A percentile compares a stretch with the other conserved stretches of the same genome.
Conservation (phyloP, 345 rosid species). For the Arabis hirsuta region DNA sequence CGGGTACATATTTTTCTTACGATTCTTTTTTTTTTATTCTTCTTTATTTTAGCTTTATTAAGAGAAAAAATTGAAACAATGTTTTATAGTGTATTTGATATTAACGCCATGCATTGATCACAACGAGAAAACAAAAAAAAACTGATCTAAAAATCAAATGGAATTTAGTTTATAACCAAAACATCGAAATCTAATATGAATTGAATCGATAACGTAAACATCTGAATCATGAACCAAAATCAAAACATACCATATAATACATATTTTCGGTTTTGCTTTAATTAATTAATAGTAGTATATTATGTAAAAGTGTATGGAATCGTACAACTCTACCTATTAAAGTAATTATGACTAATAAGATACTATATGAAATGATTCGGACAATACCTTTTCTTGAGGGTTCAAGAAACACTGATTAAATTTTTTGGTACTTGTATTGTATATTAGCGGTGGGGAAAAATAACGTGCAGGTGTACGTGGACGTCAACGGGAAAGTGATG, state of each 20-base stretch:
- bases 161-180: no score
- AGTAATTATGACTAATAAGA: not conserved
- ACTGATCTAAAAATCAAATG: no score
- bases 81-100: no score
- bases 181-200: not conserved
- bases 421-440: slow-evolving; percentile 21
- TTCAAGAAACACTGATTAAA: slow-evolving; percentile 1
- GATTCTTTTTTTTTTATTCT: not conserved
- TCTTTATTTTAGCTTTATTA: not conserved
- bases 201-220: not conserved
- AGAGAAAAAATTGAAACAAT: not conserved
- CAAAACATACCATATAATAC: not conserved
- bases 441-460: slow-evolving; percentile 47
- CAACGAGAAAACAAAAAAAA: no score
- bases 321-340: not conserved
- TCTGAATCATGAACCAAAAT: not conserved
- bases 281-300: no score
- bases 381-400: no score
- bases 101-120: no score
- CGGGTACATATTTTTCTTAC: slow-evolving; percentile 50
- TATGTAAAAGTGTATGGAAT: no score
- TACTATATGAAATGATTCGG: not conserved
- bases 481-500: slow-evolving; percentile 63
- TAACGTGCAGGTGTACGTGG: slow-evolving; percentile 52
- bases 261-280: no score